These are phyloP conservation scores for Myriosclerotinia scirpicola DNA, from an alignment of 2,329 filamentous ascomycete species.

Conservation along the genomic window DNA sequence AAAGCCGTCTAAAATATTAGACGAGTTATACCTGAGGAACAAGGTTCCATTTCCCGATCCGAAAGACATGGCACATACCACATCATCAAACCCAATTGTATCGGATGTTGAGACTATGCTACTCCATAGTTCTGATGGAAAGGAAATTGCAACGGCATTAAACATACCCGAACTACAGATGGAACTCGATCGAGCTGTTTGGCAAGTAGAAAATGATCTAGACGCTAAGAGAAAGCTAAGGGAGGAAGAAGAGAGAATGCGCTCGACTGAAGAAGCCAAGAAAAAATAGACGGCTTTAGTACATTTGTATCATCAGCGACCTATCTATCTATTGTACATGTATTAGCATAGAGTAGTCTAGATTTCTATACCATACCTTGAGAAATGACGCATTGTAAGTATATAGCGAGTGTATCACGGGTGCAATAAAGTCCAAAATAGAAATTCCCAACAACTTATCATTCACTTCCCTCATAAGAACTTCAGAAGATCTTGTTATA, in stretches of 20 bases:
- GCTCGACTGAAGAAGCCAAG: slow-evolving; percentile 28
- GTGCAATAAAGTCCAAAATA: slow-evolving; percentile 12
- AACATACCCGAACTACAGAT: slow-evolving; percentile 68
- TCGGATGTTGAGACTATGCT: slow-evolving; percentile 44
- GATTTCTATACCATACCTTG: neutral
- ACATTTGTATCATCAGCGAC: slow-evolving; percentile 2
- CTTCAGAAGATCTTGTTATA: slow-evolving; percentile 1
- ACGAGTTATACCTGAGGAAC: slow-evolving; percentile 63
- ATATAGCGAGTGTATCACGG: slow-evolving; percentile 9
- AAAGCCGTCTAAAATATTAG: slow-evolving; percentile 66
- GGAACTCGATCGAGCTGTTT: slow-evolving; percentile 73
- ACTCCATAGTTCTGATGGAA: slow-evolving; percentile 54
- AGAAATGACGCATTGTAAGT: slow-evolving; percentile 18
- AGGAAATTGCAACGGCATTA: slow-evolving; percentile 59
- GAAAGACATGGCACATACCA: neutral
- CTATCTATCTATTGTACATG: neutral
- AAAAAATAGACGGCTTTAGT: slow-evolving; percentile 26
- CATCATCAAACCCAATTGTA: slow-evolving; percentile 24
- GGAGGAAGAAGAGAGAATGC: slow-evolving; percentile 33
- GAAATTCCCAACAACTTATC: slow-evolving; percentile 1
- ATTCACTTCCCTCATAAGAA: slow-evolving; percentile 6
- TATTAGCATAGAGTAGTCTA: slow-evolving; percentile 5
- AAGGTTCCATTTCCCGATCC: slow-evolving; percentile 28
- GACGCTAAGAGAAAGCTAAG: slow-evolving; percentile 33
- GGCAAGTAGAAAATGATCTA: slow-evolving; percentile 60